A percentile compares a stretch with the other conserved stretches of the same genome.
These are phyloP conservation scores for Backusella westeae DNA, from an alignment of 192 early-diverging fungal species.

Conservation along the genomic window DNA sequence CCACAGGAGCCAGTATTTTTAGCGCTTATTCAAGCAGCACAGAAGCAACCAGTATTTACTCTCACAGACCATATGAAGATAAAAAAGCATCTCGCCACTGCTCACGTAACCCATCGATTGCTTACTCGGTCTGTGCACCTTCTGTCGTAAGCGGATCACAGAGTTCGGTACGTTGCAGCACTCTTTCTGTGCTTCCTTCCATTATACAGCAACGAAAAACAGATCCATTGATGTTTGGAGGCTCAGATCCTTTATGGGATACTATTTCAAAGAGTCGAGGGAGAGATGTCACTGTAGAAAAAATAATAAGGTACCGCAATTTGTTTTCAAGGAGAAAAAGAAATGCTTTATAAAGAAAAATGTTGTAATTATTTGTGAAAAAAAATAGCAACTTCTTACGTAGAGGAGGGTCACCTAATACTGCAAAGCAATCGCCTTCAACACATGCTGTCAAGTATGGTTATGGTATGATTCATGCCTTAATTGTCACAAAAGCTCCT, in stretches of 20 bases:
- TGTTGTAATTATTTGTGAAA: background rate
- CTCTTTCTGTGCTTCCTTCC: background rate
- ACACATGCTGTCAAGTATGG: conserved; percentile 26
- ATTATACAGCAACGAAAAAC: conserved; percentile 19
- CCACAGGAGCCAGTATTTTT: conserved; percentile 3
- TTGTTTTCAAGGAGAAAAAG: background rate
- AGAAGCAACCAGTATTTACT: conserved; percentile 1
- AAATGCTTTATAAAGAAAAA: background rate
- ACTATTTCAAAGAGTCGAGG: conserved; percentile 30
- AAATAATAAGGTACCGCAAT: conserved; percentile 33
- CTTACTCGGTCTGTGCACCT: background rate
- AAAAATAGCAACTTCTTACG: conserved; percentile 32
- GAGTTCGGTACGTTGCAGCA: background rate
- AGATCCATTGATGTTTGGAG: conserved; percentile 32
- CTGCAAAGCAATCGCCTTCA: conserved; percentile 27
- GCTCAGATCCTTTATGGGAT: conserved; percentile 34
- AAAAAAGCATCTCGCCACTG: background rate
- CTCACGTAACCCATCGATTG: background rate
- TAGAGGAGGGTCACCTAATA: conserved; percentile 35
- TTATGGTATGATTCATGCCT: conserved; percentile 35
- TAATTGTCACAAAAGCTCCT: conserved; percentile 24
- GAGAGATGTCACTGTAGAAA: conserved; percentile 27
- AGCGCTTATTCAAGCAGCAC: background rate
- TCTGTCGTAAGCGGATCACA: background rate
- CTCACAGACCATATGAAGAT: background rate